Base-by-base conservation (phyloP, 2,329 filamentous ascomycete genomes). In the Arthrobotrys sphaeroides region DNA sequence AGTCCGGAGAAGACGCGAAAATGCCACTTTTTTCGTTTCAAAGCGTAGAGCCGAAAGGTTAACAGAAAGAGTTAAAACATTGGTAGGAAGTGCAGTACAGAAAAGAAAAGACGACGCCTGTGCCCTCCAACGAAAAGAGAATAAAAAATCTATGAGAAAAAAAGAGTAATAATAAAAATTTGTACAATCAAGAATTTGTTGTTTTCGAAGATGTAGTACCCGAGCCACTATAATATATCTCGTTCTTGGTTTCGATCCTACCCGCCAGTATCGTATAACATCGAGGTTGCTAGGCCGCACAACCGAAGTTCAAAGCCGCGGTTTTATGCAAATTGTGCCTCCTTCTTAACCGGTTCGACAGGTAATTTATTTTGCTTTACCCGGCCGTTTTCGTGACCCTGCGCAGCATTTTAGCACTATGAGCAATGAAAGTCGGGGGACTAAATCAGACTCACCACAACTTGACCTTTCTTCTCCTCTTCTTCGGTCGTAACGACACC, bases 341-440 rank as follows among this genome's bases (percentile, higher is more conserved):
- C 64, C 43, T 75, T 57, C 64, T 65, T 75, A 12, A n/a, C 3
- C 20, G 72, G 72, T 18, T 64, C 24, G 5, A 75, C 72, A 18
- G 72, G 72, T 5, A 65, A n/a, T 20, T 69, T 75, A 18, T 75
- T 75, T 18, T 75, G 64, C 22, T 75, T 64, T 20, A 75, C 72
- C 13, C 72, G 45, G 24, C 72, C 72, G 33, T 75, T 75, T 45
- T 75, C 72, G 38, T 70, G 73, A 5, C 73, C 73, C 73, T 75
- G 31, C 28, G 40, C 1, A 57, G 38, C 12, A 20, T 12, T 18
- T 67, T 36, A 61, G 53, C 16, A 22, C 28, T 20, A 6, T 4
- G 31, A 22, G 0, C 12, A 1, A 18, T 31, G 10, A n/a, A 20
- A 22, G 20, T 7, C 12, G 16, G 5, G 16, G 16, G 18, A 22